phyloP scores from a whole-genome alignment of 345 rosid genomes.

The Eucalyptus regnans region DNA sequence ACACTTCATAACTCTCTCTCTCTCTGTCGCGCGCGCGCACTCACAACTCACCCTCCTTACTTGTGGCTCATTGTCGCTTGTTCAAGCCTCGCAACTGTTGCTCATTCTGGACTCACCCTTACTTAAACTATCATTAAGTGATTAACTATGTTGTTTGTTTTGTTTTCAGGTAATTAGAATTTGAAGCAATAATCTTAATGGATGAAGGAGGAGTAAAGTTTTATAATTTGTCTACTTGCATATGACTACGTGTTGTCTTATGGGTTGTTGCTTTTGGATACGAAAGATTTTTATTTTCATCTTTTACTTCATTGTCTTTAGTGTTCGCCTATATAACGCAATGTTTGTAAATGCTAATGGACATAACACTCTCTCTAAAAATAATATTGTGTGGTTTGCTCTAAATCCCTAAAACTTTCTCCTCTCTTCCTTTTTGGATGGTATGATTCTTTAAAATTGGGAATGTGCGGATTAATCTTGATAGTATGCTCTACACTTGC shows the following conservation, averaged over 20 bases:
- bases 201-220: background rate
- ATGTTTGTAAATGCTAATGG: too few species aligned
- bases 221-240: background rate
- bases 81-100: background rate
- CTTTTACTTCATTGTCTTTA: background rate
- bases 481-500: accelerated
- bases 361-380: accelerated
- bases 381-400: too few species aligned
- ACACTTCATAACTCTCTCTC: background rate
- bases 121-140: background rate
- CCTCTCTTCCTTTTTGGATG: too few species aligned
- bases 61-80: background rate
- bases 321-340: too few species aligned
- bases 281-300: accelerated
- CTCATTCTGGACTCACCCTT: accelerated
- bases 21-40: too few species aligned
- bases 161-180: background rate
- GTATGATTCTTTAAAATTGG: too few species aligned
- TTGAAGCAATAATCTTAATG: background rate
- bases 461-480: too few species aligned
- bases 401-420: too few species aligned
- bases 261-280: background rate
- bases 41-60: background rate
- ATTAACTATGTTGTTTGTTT: background rate
- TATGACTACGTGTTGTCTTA: accelerated